phyloP scores from a whole-genome alignment of 192 early-diverging fungal genomes.

The Kappamyces sp. region DNA sequence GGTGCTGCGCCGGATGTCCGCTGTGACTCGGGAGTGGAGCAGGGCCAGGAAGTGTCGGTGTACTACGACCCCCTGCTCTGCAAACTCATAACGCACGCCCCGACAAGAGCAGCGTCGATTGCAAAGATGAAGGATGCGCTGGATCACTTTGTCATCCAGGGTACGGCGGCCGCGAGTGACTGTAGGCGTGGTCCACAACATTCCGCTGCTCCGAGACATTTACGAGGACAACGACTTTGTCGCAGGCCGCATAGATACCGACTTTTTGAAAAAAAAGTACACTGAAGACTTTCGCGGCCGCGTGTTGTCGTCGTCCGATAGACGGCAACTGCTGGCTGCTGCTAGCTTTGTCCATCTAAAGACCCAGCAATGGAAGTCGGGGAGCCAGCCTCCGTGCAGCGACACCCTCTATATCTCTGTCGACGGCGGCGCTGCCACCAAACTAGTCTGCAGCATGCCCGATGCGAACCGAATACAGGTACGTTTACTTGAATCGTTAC shows the following conservation, averaged over 20 bases:
- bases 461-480: no score
- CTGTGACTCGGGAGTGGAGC: constrained; percentile 89
- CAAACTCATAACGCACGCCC: constrained; percentile 84
- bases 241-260: constrained; percentile 72
- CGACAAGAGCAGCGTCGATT: constrained; percentile 69
- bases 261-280: constrained; percentile 85
- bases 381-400: no score
- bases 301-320: constrained; percentile 40
- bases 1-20: constrained; percentile 45
- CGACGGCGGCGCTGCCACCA: constrained; percentile 15
- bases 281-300: constrained; percentile 81
- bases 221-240: constrained; percentile 65
- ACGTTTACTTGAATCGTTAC: no score
- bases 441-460: background rate
- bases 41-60: constrained; percentile 89
- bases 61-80: constrained; percentile 97
- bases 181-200: constrained; percentile 82
- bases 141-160: constrained; percentile 87
- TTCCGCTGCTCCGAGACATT: constrained; percentile 86
- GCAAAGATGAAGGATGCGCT: constrained; percentile 73
- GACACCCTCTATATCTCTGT: no score
- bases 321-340: constrained; percentile 59
- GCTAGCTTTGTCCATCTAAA: constrained; percentile 57
- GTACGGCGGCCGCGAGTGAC: constrained; percentile 22
- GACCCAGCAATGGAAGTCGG: no score